Evolutionary conservation across 176 grass and related monocot genomes (phyloP), one percentile per base, ranked within the genome.

Genomic region (Echinochloa phyllopogon): DNA sequence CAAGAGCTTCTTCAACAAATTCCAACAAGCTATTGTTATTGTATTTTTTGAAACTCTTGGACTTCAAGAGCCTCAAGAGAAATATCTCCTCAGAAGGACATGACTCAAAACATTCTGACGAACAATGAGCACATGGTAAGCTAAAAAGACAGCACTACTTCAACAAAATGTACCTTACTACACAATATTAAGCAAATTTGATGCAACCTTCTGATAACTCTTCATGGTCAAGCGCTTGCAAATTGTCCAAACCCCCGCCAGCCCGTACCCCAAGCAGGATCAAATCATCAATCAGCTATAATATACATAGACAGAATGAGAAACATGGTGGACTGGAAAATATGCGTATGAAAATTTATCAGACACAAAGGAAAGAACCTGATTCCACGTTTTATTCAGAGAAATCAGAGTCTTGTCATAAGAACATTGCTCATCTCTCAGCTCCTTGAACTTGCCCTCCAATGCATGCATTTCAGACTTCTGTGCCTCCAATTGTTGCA

Each of bases 301-400:
- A 89, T 74, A 90, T 84, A 65, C 51, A 74, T 42, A 85, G 20
- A 76, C 42, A 47, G 73, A 82, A 69, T 78, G 43, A 88, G 72
- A 77, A 87, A 78, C 36, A 74, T 85, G 64, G 25, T 24, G 60
- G 71, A 25, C 11, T 50, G 40, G 33, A 85, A 87, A 84, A 76
- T 8, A 41, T 55, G 11, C 61, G 83, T 70, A 55, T 8, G 75
- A 44, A 48, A 65, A 44, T 72, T 29, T 74, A 81, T 44, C 69
- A 75, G 49, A 66, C n/a, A 15, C 27, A 40, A 50, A 80, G 53
- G 59, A 77, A 72, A 73, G 62, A 82, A 98, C 96, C 91, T 98
- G 96, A 83, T 95, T 95, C 96, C 96, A 98, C 77, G 92, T 87
- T 89, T 86, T 98, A 87, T 98, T 93, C 37, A 98, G 43, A 69